These are phyloP conservation scores for Vaccinium macrocarpon DNA, from an alignment of 148 eudicot genomes.

Conservation along the genomic window DNA sequence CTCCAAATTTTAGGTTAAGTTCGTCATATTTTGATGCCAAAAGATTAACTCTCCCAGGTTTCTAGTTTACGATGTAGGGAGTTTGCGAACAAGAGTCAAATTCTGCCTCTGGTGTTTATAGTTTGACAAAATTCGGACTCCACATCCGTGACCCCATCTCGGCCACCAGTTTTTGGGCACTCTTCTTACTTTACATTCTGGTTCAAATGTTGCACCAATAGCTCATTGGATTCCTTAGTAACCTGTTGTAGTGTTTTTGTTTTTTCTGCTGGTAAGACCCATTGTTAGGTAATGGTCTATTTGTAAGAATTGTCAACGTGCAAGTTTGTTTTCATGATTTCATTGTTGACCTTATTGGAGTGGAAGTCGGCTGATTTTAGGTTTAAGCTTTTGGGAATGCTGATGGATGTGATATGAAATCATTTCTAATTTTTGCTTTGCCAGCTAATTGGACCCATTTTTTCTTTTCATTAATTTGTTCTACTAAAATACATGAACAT, in stretches of 20 bases:
- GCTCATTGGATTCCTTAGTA: not conserved
- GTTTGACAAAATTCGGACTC: not conserved
- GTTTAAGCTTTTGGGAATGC: not conserved
- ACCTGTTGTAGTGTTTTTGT: not conserved
- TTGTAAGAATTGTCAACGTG: not conserved
- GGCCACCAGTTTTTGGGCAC: too few species aligned
- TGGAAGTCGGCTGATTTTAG: not conserved
- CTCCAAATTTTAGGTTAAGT: not conserved
- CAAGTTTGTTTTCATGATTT: not conserved
- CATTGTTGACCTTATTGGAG: not conserved
- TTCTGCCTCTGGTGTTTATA: not conserved
- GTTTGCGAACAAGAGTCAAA: not conserved
- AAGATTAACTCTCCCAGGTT: not conserved
- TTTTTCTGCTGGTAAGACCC: too few species aligned
- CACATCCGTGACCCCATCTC: not conserved
- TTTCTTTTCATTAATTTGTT: not conserved
- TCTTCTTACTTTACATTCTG: not conserved
- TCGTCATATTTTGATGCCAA: not conserved
- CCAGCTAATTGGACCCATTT: not conserved
- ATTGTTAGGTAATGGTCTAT: not conserved
- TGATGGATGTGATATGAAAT: not conserved
- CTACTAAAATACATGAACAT: not conserved
- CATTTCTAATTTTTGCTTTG: not conserved
- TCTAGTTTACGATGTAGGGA: not conserved
- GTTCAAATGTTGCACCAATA: not conserved